Evolutionary conservation across 148 eudicot genomes (phyloP).

Genomic region (Talinum fruticosum): DNA sequence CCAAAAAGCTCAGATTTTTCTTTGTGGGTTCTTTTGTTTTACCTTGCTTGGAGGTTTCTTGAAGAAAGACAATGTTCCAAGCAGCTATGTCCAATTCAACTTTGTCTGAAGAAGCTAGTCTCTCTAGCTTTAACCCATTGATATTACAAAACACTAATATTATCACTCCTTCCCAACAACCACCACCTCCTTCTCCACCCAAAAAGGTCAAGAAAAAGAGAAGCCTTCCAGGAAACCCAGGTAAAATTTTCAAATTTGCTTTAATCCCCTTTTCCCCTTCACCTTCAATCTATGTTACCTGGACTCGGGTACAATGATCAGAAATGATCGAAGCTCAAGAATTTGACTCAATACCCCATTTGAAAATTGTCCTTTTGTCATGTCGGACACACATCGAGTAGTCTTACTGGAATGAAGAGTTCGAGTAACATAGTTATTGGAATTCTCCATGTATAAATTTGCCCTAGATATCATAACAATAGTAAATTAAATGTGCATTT

Average conservation of each 20-base stretch:
- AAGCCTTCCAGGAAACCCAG: conserved; percentile 92
- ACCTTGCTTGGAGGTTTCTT: conserved; percentile 38
- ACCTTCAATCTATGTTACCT: background rate
- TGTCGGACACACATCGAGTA: background rate
- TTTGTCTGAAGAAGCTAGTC: conserved; percentile 60
- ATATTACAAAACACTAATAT: conserved; percentile 33
- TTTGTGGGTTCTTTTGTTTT: conserved; percentile 28
- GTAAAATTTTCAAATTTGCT: conserved; percentile 25
- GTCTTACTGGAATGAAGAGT: too few relatives aligned
- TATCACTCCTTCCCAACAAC: conserved; percentile 25
- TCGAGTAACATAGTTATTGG: background rate
- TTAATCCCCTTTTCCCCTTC: background rate
- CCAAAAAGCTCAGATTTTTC: conserved; percentile 11
- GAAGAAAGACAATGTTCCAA: conserved; percentile 51
- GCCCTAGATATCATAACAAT: conserved; percentile 12
- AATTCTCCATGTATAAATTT: background rate
- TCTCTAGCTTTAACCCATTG: conserved; percentile 48
- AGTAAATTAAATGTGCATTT: background rate
- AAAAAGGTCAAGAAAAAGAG: conserved; percentile 80
- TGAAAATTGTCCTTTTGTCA: background rate
- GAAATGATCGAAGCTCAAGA: background rate
- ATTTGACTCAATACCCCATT: background rate
- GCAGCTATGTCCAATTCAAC: conserved; percentile 57
- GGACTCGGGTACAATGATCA: background rate
- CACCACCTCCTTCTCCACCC: conserved; percentile 24